Base-by-base conservation (phyloP, 1,284 basidiomycete species). In the Ganoderma boninense region DNA sequence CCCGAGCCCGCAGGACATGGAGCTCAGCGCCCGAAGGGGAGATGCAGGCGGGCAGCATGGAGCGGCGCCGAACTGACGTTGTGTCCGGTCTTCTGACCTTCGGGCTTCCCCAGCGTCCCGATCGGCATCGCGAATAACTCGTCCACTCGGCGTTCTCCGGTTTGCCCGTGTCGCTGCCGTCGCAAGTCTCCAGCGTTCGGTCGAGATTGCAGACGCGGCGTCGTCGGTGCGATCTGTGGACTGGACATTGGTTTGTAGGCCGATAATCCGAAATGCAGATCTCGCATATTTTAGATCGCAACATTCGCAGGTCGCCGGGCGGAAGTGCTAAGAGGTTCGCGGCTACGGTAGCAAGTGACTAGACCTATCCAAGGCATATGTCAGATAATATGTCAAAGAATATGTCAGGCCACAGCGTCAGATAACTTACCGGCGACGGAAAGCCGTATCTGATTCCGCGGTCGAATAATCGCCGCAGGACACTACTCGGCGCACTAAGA, bases 91-190 rank as follows among this genome's bases (percentile, higher is more conserved):
- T 60, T 60, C 57, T 38, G 35, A 40, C 3, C 57, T 60, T 60
- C n/a, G 57, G 57, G 4, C 57, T 60, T 60, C 57, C 20, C 57
- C 57, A 32, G 57, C 57, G 57, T n/a, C 57, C 57, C 57, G 57
- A 60, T 60, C 57, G 57, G 35, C 35, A 60, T 60, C 57, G 57
- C 57, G n/a, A 60, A 20, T 23, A 60, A 40, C 38, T 60, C 20
- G 54, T 57, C 54, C 29, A 57, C 32, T 57, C 57, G 57, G 57
- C 4, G 35, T 60, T 40, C 35, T 60, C 57, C 57, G 57, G 57
- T 60, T 40, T 40, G 57, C 20, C 57, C 57, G 32, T 23, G 8
- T 6, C 57, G 54, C 10, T 20, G 18, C 20, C 35, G 20, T 20
- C 57, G 4, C 11, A 11, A 13, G 57, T 40, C n/a, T 32, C 32